Evolutionary conservation across 495 filamentous ascomycete species (phyloP).

Genomic region (Podospora bellae-mahoneyi): DNA sequence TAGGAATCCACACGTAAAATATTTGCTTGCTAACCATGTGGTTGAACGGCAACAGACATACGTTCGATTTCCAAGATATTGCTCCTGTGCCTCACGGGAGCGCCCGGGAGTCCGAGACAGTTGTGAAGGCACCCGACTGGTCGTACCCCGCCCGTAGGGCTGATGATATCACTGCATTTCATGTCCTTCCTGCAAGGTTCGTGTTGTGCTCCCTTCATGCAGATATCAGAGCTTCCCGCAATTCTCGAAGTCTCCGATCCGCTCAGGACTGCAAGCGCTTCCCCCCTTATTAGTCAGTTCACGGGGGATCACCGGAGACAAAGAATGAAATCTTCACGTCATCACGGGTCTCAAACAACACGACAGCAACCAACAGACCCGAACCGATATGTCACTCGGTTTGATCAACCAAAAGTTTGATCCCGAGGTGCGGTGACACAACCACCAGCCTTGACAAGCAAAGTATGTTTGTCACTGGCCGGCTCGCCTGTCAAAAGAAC

Average conservation of each 20-base stretch:
- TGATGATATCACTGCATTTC: constrained; percentile 1
- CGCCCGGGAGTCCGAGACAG: constrained; percentile 3
- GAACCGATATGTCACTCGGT: background rate
- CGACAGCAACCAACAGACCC: background rate
- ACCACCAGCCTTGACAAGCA: background rate
- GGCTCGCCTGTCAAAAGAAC: background rate
- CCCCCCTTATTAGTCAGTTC: no score
- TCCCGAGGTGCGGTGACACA: background rate
- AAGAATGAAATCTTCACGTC: background rate
- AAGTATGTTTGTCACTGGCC: background rate
- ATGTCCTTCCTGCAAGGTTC: background rate
- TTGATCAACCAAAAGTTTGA: background rate
- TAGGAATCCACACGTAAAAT: background rate
- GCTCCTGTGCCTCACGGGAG: constrained; percentile 3
- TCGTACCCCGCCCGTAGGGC: constrained; percentile 1
- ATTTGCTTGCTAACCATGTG: background rate
- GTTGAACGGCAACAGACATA: background rate
- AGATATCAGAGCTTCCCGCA: background rate
- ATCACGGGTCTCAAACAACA: background rate
- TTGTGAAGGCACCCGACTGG: background rate
- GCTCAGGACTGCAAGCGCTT: no score
- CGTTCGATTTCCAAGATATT: background rate
- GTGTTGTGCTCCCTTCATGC: background rate
- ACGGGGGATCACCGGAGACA: background rate
- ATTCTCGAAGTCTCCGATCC: background rate